Evolutionary conservation across 2,329 filamentous ascomycete genomes (phyloP).

Genomic region (Ceratocystis destructans): DNA sequence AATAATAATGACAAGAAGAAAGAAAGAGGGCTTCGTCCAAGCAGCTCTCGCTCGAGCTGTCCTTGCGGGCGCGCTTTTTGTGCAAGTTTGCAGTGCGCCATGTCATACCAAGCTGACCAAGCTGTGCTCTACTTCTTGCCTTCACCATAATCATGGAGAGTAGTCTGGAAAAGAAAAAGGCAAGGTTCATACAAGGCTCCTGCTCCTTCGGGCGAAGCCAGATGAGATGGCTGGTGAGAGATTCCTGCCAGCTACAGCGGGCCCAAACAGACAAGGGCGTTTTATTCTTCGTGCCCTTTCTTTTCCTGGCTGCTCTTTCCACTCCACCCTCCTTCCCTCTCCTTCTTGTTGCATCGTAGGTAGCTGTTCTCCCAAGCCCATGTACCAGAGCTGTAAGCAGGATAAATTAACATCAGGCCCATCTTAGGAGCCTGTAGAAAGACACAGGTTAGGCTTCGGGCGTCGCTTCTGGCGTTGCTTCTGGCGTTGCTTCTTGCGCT

Average conservation of each 20-base stretch:
- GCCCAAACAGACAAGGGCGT: background rate
- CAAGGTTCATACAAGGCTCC: background rate
- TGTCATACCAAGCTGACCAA: background rate
- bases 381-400: too few relatives aligned
- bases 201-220: background rate
- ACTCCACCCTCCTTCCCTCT: background rate
- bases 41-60: background rate
- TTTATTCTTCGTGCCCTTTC: too few relatives aligned
- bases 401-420: too few relatives aligned
- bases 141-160: background rate
- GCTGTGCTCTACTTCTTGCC: background rate
- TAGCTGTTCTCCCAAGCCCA: background rate
- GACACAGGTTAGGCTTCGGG: too few relatives aligned
- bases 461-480: too few relatives aligned
- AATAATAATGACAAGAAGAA: background rate
- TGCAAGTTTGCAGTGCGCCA: background rate
- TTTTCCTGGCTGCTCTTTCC: background rate
- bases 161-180: background rate
- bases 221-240: conserved; percentile 1
- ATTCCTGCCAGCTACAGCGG: conserved; percentile 1
- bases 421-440: too few relatives aligned
- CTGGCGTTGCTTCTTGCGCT: too few relatives aligned
- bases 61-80: background rate
- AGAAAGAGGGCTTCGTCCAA: background rate
- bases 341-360: background rate